phyloP scores from a whole-genome alignment of 768 basidiomycete species.

The Phylloporus sp. region DNA sequence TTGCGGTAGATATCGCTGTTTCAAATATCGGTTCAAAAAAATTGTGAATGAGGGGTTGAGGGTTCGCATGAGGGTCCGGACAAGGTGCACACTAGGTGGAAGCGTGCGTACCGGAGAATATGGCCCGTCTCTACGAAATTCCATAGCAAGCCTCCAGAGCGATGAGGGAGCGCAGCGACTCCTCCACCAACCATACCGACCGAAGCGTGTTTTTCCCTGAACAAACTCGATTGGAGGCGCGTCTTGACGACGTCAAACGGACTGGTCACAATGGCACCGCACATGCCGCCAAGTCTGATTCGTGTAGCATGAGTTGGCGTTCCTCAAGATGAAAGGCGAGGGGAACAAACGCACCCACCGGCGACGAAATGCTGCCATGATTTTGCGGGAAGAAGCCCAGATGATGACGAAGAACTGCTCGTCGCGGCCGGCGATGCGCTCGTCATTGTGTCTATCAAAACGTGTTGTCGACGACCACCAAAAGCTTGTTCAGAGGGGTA shows the following conservation, averaged over 20 bases:
- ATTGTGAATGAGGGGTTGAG: background rate
- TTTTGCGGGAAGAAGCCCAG: slow-evolving; percentile 54
- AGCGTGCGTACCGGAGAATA: slow-evolving; percentile 63
- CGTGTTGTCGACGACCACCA: background rate
- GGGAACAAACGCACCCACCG: slow-evolving; percentile 66
- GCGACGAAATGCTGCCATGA: slow-evolving; percentile 84
- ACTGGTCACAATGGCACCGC: slow-evolving; percentile 92
- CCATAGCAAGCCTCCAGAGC: slow-evolving; percentile 60
- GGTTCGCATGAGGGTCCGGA: background rate
- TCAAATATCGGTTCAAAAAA: too few relatives aligned
- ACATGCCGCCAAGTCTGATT: slow-evolving; percentile 91
- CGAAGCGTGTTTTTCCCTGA: slow-evolving; percentile 43
- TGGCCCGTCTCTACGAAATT: slow-evolving; percentile 94
- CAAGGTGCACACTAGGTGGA: background rate
- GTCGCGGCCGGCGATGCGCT: slow-evolving; percentile 2
- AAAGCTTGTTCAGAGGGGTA: background rate
- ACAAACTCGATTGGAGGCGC: slow-evolving; percentile 87
- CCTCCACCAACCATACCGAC: slow-evolving; percentile 32
- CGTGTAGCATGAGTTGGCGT: slow-evolving; percentile 1
- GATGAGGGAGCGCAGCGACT: slow-evolving; percentile 27
- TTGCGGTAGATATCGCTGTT: slow-evolving; percentile 80
- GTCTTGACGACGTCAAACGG: slow-evolving; percentile 99
- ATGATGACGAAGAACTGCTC: slow-evolving; percentile 30
- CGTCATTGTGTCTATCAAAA: slow-evolving; percentile 13
- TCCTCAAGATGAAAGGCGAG: background rate